Conservation (phyloP, 2,329 filamentous ascomycete species). For the Simplicillium aogashimaense region DNA sequence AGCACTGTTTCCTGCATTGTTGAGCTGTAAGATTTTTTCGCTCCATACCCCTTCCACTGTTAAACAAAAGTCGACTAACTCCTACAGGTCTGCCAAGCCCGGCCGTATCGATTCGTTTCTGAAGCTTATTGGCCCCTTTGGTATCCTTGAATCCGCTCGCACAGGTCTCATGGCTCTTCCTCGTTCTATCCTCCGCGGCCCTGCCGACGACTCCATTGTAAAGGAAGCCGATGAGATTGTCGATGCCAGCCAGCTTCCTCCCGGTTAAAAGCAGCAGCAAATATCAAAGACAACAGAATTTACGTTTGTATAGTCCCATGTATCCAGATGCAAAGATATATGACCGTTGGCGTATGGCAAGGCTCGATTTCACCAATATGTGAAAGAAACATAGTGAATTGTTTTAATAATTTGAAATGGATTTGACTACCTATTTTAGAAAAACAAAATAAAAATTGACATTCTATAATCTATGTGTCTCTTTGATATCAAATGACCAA, state of each 20-base stretch:
- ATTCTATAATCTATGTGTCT: slow-evolving; percentile 2
- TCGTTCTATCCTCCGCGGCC: slow-evolving; percentile 74
- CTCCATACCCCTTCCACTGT: neutral
- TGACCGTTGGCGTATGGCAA: slow-evolving; percentile 15
- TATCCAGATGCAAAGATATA: neutral
- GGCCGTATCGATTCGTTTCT: slow-evolving; percentile 93
- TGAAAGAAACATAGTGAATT: slow-evolving; percentile 12
- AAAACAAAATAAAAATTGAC: slow-evolving; percentile 1
- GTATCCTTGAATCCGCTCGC: slow-evolving; percentile 89
- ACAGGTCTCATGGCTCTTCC: slow-evolving; percentile 96
- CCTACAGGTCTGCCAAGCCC: slow-evolving; percentile 73
- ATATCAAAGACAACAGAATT: neutral
- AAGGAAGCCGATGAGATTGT: slow-evolving; percentile 94
- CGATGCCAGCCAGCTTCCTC: slow-evolving; percentile 86
- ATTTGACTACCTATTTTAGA: slow-evolving; percentile 1
- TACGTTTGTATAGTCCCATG: too few relatives aligned
- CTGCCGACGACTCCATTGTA: slow-evolving; percentile 55
- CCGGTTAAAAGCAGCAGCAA: slow-evolving; percentile 50
- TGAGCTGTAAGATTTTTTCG: slow-evolving; percentile 63
- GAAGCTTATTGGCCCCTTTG: slow-evolving; percentile 88
- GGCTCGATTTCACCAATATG: slow-evolving; percentile 11
- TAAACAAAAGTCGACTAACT: slow-evolving; percentile 13
- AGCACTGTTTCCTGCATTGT: slow-evolving; percentile 98
- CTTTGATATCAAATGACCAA: neutral
- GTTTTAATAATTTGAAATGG: slow-evolving; percentile 12